phyloP scores from a whole-genome alignment of 2,329 filamentous ascomycete species.

The Diaporthe caulivora region DNA sequence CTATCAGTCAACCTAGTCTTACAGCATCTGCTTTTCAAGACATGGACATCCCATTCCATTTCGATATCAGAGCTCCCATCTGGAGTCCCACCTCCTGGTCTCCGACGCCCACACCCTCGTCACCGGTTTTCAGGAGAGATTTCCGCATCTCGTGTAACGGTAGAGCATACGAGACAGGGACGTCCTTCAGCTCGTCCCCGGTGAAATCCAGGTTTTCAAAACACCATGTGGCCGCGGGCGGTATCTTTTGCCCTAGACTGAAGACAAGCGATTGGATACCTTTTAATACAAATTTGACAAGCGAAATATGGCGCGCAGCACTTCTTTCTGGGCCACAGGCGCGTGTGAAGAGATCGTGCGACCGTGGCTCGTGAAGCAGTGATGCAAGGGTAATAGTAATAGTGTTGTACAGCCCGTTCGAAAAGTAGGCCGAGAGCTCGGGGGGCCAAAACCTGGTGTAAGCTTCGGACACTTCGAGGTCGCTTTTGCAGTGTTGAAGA shows the following conservation, averaged over 20 bases:
- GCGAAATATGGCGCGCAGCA: background rate
- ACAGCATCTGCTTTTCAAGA: background rate
- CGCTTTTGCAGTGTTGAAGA: slow-evolving; percentile 9
- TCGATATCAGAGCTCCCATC: slow-evolving; percentile 10
- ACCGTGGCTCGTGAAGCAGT: slow-evolving; percentile 13
- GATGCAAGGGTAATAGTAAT: background rate
- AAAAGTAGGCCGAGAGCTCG: slow-evolving; percentile 6
- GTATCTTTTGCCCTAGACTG: slow-evolving; percentile 6
- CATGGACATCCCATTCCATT: slow-evolving; percentile 6
- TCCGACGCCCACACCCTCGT: background rate
- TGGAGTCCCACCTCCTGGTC: background rate
- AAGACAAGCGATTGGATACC: background rate
- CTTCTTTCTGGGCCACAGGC: slow-evolving; percentile 1
- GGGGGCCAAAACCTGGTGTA: background rate
- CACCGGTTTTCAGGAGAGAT: background rate
- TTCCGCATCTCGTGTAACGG: slow-evolving; percentile 2
- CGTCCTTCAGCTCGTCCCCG: background rate
- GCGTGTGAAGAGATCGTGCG: background rate
- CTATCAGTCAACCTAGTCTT: background rate
- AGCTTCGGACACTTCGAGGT: slow-evolving; percentile 1
- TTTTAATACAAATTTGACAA: background rate
- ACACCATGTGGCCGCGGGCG: slow-evolving; percentile 3
- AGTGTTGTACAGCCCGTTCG: slow-evolving; percentile 4
- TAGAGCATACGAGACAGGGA: slow-evolving; percentile 3
- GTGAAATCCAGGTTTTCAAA: slow-evolving; percentile 17